Evolutionary conservation across 1,284 basidiomycete genomes (phyloP).

Genomic region (Butyriboletus pseudospeciosus): DNA sequence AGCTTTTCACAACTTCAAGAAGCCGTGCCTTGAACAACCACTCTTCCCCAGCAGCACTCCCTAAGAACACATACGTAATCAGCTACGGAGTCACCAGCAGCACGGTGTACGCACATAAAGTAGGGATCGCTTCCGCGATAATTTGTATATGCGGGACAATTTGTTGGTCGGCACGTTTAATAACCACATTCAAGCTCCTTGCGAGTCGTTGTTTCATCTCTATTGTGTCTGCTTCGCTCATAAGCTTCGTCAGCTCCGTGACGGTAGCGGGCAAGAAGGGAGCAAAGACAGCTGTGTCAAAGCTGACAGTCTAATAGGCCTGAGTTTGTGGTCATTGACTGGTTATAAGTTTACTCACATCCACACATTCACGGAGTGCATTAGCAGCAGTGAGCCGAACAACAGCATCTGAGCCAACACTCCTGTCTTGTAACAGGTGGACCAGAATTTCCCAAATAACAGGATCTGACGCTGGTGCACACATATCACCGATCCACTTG

Average conservation of each 20-base stretch:
- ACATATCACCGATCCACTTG: conserved; percentile 72
- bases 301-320: conserved; percentile 50
- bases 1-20: conserved; percentile 66
- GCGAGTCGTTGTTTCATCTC: conserved; percentile 77
- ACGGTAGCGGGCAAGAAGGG: conserved; percentile 58
- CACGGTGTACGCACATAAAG: conserved; percentile 58
- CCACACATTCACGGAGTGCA: conserved; percentile 73
- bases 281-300: conserved; percentile 54
- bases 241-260: conserved; percentile 61
- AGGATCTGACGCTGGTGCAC: conserved; percentile 55
- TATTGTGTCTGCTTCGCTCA: conserved; percentile 70
- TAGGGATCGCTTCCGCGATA: conserved; percentile 69
- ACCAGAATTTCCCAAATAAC: conserved; percentile 77
- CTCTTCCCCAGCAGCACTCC: conserved; percentile 66
- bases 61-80: conserved; percentile 26
- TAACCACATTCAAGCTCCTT: conserved; percentile 65
- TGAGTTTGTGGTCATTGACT: conserved; percentile 1
- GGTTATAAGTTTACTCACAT: conserved; percentile 50
- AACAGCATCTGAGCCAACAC: conserved; percentile 69
- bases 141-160: conserved; percentile 65
- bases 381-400: conserved; percentile 78
- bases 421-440: conserved; percentile 66
- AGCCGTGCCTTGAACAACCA: conserved; percentile 77
- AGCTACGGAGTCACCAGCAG: conserved; percentile 1
- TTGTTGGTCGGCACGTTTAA: conserved; percentile 65